Evolutionary conservation across 1,284 basidiomycete species (phyloP).

Genomic region (Malassezia vespertilionis): DNA sequence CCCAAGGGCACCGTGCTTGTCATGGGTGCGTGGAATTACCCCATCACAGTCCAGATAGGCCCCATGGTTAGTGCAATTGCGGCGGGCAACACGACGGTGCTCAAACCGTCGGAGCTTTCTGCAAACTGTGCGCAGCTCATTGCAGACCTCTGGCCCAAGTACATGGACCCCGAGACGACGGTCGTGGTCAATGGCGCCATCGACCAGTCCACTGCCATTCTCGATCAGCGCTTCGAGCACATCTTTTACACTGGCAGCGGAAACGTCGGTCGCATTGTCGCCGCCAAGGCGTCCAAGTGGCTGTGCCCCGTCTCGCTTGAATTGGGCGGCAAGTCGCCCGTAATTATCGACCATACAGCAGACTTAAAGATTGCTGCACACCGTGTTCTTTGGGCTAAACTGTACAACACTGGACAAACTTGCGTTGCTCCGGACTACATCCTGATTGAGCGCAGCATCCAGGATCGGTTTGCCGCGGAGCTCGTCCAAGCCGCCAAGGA

Average conservation of each 20-base stretch:
- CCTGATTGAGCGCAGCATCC: constrained; percentile 58
- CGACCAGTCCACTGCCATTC: constrained; percentile 63
- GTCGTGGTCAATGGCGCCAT: constrained; percentile 66
- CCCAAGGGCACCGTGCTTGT: constrained; percentile 50
- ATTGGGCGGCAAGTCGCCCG: constrained; percentile 72
- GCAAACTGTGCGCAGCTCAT: constrained; percentile 60
- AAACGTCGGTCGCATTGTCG: constrained; percentile 65
- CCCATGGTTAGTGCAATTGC: constrained; percentile 49
- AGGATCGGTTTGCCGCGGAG: constrained; percentile 58
- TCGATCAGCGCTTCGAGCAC: constrained; percentile 75
- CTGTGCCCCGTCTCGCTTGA: constrained; percentile 71
- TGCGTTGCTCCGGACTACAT: constrained; percentile 64
- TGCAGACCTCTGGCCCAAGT: constrained; percentile 64
- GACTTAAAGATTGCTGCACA: constrained; percentile 49
- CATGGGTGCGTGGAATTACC: constrained; percentile 49
- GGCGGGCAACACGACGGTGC: constrained; percentile 50
- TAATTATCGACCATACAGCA: constrained; percentile 61
- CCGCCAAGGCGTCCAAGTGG: constrained; percentile 70
- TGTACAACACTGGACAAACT: constrained; percentile 55
- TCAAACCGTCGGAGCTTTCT: constrained; percentile 63
- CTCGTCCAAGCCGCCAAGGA: constrained; percentile 54
- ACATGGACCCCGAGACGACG: constrained; percentile 65
- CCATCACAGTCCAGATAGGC: constrained; percentile 41
- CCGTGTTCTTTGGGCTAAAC: constrained; percentile 69
- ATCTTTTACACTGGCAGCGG: constrained; percentile 56